phyloP scores from a whole-genome alignment of 805 yeast species.

The Ogataea siamensis region DNA sequence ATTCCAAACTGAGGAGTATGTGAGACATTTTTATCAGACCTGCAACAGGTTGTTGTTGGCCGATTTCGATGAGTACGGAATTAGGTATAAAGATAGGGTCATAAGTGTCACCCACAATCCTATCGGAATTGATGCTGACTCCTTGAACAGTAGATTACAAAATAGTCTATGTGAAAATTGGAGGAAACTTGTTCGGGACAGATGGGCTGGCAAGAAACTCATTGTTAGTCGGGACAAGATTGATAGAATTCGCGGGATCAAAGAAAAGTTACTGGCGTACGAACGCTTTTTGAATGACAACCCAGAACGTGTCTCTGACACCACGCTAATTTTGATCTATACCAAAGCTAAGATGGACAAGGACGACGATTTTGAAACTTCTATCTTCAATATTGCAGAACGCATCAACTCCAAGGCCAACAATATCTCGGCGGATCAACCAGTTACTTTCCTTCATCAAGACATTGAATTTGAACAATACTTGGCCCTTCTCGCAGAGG shows the following conservation, averaged over 20 bases:
- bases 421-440: slow-evolving; percentile 72
- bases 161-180: slow-evolving; percentile 53
- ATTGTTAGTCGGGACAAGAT: slow-evolving; percentile 87
- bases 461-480: slow-evolving; percentile 90
- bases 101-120: slow-evolving; percentile 60
- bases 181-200: slow-evolving; percentile 67
- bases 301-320: slow-evolving; percentile 65
- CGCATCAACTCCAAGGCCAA: slow-evolving; percentile 77
- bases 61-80: slow-evolving; percentile 64
- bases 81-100: slow-evolving; percentile 59
- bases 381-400: slow-evolving; percentile 73
- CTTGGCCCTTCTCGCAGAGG: slow-evolving; percentile 79
- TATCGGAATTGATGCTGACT: slow-evolving; percentile 74
- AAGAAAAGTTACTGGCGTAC: slow-evolving; percentile 83
- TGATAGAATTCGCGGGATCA: slow-evolving; percentile 83
- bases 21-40: slow-evolving; percentile 90
- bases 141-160: slow-evolving; percentile 47
- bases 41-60: slow-evolving; percentile 80
- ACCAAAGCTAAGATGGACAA: slow-evolving; percentile 47
- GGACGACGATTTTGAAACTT: slow-evolving; percentile 67
- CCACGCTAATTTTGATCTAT: slow-evolving; percentile 83
- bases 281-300: slow-evolving; percentile 70
- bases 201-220: slow-evolving; percentile 71
- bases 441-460: slow-evolving; percentile 83
- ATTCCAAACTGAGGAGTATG: slow-evolving; percentile 91